Conservation (phyloP, 441 rosid genomes). For the Syzygium malaccense region DNA sequence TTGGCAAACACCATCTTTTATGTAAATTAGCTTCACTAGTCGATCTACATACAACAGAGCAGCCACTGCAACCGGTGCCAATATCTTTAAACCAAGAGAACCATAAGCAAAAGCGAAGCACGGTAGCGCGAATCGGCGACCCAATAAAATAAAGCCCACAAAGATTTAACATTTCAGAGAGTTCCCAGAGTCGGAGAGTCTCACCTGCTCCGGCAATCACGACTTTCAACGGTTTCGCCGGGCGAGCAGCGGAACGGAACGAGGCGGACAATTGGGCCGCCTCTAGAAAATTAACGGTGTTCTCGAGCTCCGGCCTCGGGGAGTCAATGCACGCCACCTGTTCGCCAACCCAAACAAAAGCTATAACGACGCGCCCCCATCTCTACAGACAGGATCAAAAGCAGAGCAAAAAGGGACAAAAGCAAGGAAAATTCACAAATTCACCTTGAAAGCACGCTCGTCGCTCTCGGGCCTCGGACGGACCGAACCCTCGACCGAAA, state of each 20-base stretch:
- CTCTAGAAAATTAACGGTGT: conserved; percentile 68
- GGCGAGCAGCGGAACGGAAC: conserved; percentile 59
- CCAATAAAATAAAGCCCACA: not conserved
- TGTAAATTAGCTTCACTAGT: not conserved
- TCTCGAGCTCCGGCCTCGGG: conserved; percentile 83
- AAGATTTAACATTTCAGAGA: not conserved
- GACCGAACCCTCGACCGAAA: conserved; percentile 16
- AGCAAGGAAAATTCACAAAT: not conserved
- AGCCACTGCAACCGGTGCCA: not conserved
- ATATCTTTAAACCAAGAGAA: not conserved
- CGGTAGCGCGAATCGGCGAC: not conserved
- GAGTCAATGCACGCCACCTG: conserved; percentile 84
- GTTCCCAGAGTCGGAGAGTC: not conserved
- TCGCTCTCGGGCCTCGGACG: conserved; percentile 24
- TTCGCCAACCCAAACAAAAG: not conserved
- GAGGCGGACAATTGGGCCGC: conserved; percentile 76
- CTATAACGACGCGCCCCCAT: not conserved
- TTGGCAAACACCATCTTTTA: not conserved
- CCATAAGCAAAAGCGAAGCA: not conserved
- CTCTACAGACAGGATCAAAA: not conserved
- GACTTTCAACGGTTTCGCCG: conserved; percentile 64
- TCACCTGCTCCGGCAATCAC: conserved; percentile 93
- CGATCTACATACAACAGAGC: not conserved
- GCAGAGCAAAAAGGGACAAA: not conserved
- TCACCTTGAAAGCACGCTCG: conserved; percentile 36